These are phyloP conservation scores for Actinomortierella ambigua DNA, from an alignment of 371 early-diverging fungal genomes.

Conservation along the genomic window DNA sequence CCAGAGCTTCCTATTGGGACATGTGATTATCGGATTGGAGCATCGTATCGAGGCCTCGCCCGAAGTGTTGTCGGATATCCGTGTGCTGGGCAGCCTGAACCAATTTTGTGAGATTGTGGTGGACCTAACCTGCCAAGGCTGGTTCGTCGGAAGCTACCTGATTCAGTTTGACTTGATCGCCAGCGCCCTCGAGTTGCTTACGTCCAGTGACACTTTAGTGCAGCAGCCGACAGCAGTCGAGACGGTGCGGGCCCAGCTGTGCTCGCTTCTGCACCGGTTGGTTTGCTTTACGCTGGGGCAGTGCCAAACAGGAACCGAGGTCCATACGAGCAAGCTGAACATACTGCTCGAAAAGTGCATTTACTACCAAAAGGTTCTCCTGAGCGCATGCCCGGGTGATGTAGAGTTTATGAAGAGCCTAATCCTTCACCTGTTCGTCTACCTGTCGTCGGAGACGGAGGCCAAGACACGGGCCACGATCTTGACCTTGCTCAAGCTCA, in stretches of 20 bases:
- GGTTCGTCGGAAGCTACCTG: constrained; percentile 60
- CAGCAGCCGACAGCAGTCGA: constrained; percentile 10
- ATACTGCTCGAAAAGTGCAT: constrained; percentile 68
- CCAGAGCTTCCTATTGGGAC: constrained; percentile 62
- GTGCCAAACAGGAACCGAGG: constrained; percentile 26
- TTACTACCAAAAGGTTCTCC: constrained; percentile 70
- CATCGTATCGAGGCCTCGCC: constrained; percentile 53
- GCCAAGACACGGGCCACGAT: constrained; percentile 54
- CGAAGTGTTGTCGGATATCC: constrained; percentile 50
- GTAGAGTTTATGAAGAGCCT: constrained; percentile 67
- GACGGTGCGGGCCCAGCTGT: constrained; percentile 38
- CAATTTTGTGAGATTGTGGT: constrained; percentile 69
- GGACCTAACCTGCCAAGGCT: constrained; percentile 71
- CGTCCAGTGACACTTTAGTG: constrained; percentile 37
- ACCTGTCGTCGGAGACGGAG: constrained; percentile 52
- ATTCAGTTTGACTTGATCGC: constrained; percentile 63
- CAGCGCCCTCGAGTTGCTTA: constrained; percentile 56
- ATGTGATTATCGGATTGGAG: constrained; percentile 63
- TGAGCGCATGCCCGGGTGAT: constrained; percentile 63
- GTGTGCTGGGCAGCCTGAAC: constrained; percentile 55
- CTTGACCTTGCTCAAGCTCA: constrained; percentile 47
- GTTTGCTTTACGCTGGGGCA: constrained; percentile 54
- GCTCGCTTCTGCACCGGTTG: constrained; percentile 61
- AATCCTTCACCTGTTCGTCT: constrained; percentile 67
- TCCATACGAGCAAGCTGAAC: constrained; percentile 31